Conservation (phyloP, 805 yeast species). For the Yarrowia deformans region DNA sequence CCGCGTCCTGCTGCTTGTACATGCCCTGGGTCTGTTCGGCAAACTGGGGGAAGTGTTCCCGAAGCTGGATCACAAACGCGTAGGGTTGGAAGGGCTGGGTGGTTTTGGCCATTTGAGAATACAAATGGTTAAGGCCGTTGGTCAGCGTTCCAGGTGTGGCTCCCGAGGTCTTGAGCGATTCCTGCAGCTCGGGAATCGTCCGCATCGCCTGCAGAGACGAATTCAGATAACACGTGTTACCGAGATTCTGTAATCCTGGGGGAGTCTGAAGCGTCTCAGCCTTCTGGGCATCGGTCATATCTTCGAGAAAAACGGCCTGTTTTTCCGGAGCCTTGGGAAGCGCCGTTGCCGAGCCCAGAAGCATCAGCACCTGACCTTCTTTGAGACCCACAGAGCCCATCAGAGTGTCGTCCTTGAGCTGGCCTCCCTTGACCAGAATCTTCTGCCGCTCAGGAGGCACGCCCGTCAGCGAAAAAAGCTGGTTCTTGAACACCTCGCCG, state of each 20-base stretch:
- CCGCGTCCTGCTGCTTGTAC: slow-evolving; percentile 97
- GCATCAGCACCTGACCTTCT: slow-evolving; percentile 76
- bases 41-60: slow-evolving; percentile 84
- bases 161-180: slow-evolving; percentile 51
- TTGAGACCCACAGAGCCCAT: slow-evolving; percentile 63
- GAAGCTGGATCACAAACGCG: slow-evolving; percentile 60
- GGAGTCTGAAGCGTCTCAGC: slow-evolving; percentile 57
- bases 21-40: slow-evolving; percentile 73
- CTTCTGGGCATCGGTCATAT: slow-evolving; percentile 58
- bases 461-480: slow-evolving; percentile 74
- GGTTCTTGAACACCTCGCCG: slow-evolving; percentile 69
- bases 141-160: slow-evolving; percentile 50
- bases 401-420: slow-evolving; percentile 73
- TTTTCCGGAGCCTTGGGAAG: slow-evolving; percentile 57
- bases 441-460: slow-evolving; percentile 93
- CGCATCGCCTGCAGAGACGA: slow-evolving; percentile 67
- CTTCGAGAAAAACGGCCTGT: slow-evolving; percentile 71
- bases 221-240: slow-evolving; percentile 81
- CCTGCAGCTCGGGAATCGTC: slow-evolving; percentile 58
- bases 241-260: slow-evolving; percentile 71
- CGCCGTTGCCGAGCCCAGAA: slow-evolving; percentile 88
- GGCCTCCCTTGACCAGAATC: slow-evolving; percentile 87
- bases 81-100: slow-evolving; percentile 68
- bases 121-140: slow-evolving; percentile 48
- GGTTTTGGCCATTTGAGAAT: slow-evolving; percentile 47